A percentile compares a stretch with the other conserved stretches of the same genome.
Evolutionary conservation across 2,329 filamentous ascomycete species (phyloP).

Genomic region (Didymosphaeria variabile): DNA sequence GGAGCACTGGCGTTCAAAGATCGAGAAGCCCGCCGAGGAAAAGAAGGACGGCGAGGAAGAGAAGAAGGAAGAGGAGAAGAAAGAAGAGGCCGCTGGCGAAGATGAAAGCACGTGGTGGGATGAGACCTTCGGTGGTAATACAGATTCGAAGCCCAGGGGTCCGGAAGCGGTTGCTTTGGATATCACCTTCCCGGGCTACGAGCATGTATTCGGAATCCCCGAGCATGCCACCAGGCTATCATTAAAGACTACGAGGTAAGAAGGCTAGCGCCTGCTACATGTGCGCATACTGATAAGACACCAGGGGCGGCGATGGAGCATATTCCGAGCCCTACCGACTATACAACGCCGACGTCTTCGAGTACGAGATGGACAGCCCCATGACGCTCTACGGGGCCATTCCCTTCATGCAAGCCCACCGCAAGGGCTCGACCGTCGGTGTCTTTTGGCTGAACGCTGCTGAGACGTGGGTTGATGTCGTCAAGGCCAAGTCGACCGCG

Average conservation of each 20-base stretch:
- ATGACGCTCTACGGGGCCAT: slow-evolving; percentile 99
- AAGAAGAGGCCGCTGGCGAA: slow-evolving; percentile 59
- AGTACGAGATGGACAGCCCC: slow-evolving; percentile 95
- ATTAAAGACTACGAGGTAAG: slow-evolving; percentile 81
- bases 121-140: slow-evolving; percentile 93
- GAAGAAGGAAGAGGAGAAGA: slow-evolving; percentile 52
- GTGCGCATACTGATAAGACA: slow-evolving; percentile 16
- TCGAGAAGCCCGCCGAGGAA: slow-evolving; percentile 66
- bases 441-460: slow-evolving; percentile 98
- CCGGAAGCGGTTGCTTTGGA: slow-evolving; percentile 92
- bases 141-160: slow-evolving; percentile 92
- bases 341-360: slow-evolving; percentile 97
- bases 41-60: slow-evolving; percentile 61
- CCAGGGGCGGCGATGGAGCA: slow-evolving; percentile 79
- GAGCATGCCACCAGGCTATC: slow-evolving; percentile 91
- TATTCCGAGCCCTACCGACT: slow-evolving; percentile 90
- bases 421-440: slow-evolving; percentile 90
- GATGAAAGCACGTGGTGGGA: slow-evolving; percentile 98
- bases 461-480: slow-evolving; percentile 96
- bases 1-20: slow-evolving; percentile 93
- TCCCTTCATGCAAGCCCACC: slow-evolving; percentile 97
- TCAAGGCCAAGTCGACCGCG: slow-evolving; percentile 75
- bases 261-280: background rate
- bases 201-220: slow-evolving; percentile 92
- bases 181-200: slow-evolving; percentile 90